phyloP scores from a whole-genome alignment of 2,329 filamentous ascomycete species.

The Trichoderma sp. region DNA sequence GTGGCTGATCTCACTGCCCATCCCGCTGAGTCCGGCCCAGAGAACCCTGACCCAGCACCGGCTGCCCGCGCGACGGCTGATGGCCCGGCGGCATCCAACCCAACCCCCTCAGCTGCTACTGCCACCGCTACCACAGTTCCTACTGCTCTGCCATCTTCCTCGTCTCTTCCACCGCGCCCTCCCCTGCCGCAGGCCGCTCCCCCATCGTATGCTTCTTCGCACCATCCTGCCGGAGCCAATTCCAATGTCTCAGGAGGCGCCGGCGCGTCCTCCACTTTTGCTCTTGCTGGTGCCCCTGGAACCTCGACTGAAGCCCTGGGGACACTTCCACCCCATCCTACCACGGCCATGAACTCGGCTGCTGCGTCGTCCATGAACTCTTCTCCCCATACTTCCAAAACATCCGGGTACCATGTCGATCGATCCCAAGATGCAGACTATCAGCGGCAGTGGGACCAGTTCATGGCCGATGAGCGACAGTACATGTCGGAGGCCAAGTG shows the following conservation, averaged over 20 bases:
- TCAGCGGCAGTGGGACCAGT: constrained; percentile 71
- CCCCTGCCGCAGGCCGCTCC: constrained; percentile 45
- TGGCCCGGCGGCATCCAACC: constrained; percentile 36
- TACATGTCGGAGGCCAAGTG: constrained; percentile 79
- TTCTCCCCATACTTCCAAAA: constrained; percentile 39
- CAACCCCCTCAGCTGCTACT: constrained; percentile 32
- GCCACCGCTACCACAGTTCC: constrained; percentile 34
- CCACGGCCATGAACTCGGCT: constrained; percentile 37
- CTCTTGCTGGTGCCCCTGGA: constrained; percentile 39
- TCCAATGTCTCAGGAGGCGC: constrained; percentile 37
- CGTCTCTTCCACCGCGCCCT: constrained; percentile 53
- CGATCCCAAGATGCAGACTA: constrained; percentile 49
- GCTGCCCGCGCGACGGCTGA: constrained; percentile 35
- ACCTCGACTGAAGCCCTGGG: constrained; percentile 39
- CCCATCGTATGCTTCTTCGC: constrained; percentile 45
- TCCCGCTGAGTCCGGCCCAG: constrained; percentile 37
- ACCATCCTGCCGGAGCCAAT: constrained; percentile 41
- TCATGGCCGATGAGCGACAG: constrained; percentile 70
- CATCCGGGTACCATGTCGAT: constrained; percentile 37
- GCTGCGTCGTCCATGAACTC: constrained; percentile 39
- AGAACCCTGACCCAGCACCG: constrained; percentile 36
- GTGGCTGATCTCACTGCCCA: constrained; percentile 47
- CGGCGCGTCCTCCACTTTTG: constrained; percentile 40
- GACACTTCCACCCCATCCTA: constrained; percentile 38
- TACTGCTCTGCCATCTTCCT: constrained; percentile 42